Evolutionary conservation across 2,329 filamentous ascomycete species (phyloP).

Genomic region (Colletotrichum coccodes): DNA sequence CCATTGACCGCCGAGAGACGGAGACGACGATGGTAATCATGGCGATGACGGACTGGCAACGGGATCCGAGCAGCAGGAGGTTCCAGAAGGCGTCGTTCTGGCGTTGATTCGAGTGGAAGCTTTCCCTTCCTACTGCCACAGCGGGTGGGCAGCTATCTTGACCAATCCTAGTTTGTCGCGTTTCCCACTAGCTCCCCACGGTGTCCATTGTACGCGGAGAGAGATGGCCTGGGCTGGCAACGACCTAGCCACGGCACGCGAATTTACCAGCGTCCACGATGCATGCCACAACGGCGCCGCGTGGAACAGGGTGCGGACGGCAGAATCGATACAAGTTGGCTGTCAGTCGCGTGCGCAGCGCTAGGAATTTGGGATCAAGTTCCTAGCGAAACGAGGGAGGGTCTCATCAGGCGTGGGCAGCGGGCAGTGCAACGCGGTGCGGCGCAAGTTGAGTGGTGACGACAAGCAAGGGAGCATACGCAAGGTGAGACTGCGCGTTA

Average conservation of each 20-base stretch:
- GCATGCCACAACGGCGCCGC: background rate
- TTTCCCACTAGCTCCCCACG: background rate
- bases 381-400: constrained; percentile 23
- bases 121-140: background rate
- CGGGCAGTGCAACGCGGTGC: constrained; percentile 13
- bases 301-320: background rate
- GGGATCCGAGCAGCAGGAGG: background rate
- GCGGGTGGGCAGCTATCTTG: background rate
- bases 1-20: background rate
- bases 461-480: background rate
- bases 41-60: background rate
- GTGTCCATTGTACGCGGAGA: background rate
- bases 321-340: constrained; percentile 5
- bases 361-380: constrained; percentile 14
- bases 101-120: background rate
- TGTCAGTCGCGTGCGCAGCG: constrained; percentile 26
- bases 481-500: background rate
- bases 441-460: background rate
- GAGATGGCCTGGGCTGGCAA: background rate
- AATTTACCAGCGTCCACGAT: background rate
- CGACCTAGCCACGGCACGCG: background rate
- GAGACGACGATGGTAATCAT: background rate
- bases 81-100: background rate
- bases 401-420: background rate
- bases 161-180: background rate